These are phyloP conservation scores for Hypomontagnella submonticulosa DNA, from an alignment of 495 filamentous ascomycete genomes.

Conservation along the genomic window DNA sequence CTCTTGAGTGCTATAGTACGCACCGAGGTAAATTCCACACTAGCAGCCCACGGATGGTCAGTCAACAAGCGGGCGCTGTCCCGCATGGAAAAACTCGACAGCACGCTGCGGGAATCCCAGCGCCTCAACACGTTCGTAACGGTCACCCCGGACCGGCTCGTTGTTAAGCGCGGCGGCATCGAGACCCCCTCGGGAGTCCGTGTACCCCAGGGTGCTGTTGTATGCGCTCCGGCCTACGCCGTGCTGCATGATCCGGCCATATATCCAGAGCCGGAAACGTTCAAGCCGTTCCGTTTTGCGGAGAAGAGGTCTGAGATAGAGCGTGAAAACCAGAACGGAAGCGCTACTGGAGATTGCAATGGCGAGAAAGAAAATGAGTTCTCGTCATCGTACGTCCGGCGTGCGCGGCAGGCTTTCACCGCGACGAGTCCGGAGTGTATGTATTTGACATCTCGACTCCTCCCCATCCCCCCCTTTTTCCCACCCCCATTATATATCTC, in stretches of 20 bases:
- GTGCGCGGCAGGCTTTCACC: slow-evolving; percentile 47
- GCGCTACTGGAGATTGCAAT: neutral
- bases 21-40: slow-evolving; percentile 59
- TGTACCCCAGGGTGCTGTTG: slow-evolving; percentile 35
- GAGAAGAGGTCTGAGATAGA: slow-evolving; percentile 33
- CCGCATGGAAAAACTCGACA: slow-evolving; percentile 56
- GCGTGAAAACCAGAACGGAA: neutral
- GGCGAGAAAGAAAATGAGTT: neutral
- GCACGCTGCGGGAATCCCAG: slow-evolving; percentile 49
- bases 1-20: slow-evolving; percentile 46
- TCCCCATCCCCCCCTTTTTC: too few relatives aligned
- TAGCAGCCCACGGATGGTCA: slow-evolving; percentile 43
- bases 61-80: slow-evolving; percentile 59
- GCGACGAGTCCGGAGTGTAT: slow-evolving; percentile 47
- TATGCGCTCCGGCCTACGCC: slow-evolving; percentile 38
- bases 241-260: slow-evolving; percentile 40
- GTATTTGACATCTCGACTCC: too few relatives aligned
- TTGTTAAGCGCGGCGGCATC: slow-evolving; percentile 47
- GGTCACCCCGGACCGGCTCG: slow-evolving; percentile 44
- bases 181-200: slow-evolving; percentile 49
- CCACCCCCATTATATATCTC: too few relatives aligned
- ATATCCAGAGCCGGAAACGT: slow-evolving; percentile 39
- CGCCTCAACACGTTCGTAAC: slow-evolving; percentile 50
- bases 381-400: slow-evolving; percentile 42
- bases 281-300: slow-evolving; percentile 47